These are phyloP conservation scores for Exophiala sp. DNA, from an alignment of 2,329 filamentous ascomycete genomes.

Conservation along the genomic window DNA sequence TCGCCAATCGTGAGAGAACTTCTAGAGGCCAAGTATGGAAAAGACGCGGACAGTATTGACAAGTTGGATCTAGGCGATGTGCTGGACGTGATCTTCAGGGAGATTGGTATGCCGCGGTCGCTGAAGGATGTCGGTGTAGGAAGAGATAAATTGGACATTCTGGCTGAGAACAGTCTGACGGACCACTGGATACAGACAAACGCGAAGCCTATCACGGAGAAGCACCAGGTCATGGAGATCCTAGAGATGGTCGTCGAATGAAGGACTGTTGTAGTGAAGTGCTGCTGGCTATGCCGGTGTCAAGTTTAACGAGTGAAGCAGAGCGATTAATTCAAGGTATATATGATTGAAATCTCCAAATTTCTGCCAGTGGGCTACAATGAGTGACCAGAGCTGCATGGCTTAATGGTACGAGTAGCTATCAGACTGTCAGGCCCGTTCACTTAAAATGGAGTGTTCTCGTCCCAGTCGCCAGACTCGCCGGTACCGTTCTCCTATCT, in stretches of 20 bases:
- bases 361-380: no score
- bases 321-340: no score
- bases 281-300: neutral
- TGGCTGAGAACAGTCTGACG: slow-evolving; percentile 50
- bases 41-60: slow-evolving; percentile 25
- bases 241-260: slow-evolving; percentile 40
- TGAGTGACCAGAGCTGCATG: no score
- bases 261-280: neutral
- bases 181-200: slow-evolving; percentile 53
- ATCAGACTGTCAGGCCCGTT: no score
- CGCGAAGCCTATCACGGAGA: slow-evolving; percentile 47
- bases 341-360: no score
- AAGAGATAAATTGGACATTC: slow-evolving; percentile 44
- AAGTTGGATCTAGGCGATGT: slow-evolving; percentile 49
- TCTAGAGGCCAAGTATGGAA: slow-evolving; percentile 31
- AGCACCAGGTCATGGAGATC: slow-evolving; percentile 52
- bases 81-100: slow-evolving; percentile 50
- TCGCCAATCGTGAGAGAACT: slow-evolving; percentile 37
- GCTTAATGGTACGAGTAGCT: no score
- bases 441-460: no score
- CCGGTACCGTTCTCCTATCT: no score
- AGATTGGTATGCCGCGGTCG: slow-evolving; percentile 53
- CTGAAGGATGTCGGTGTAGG: slow-evolving; percentile 52
- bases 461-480: no score
- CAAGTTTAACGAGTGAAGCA: neutral